Base-by-base conservation (phyloP, 257 asterid genomes). In the Mitragyna speciosa region DNA sequence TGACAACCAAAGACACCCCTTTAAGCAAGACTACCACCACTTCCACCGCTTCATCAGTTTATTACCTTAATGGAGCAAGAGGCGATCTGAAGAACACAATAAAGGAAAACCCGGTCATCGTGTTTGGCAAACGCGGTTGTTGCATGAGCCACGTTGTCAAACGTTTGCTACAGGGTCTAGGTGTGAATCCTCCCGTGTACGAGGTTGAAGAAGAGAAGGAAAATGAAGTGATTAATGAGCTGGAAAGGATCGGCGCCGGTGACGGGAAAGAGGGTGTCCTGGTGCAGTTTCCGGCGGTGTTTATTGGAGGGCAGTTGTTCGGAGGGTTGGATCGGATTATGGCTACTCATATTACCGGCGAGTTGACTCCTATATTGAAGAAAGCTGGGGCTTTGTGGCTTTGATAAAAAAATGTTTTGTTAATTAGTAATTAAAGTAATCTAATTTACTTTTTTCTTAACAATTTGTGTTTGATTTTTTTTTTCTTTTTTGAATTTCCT, bases 311-410 rank as follows among this genome's bases (percentile, higher is more conserved):
- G 5, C 80, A 81, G 76, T 86, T 91, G 89, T 89, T 92, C 43
- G 92, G 97, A n/a, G 97, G 95, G 12, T 74, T 92, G 87, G 97
- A 92, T 76, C 82, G 93, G 90, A 67, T 90, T 78, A 86, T 90
- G 80, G 87, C 89, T 33, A 75, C 89, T 66, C 97, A 92, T 82
- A 90, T 90, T 51, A 87, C 86, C 3, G 97, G 93, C 51, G 97
- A 92, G 84, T 86, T 92, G 84, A 86, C 88, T 78, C 91, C 95
- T 9, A 64, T 83, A 51, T 78, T 92, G 82, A 92, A 88, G 76
- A 78, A 86, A 72, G 97, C 89, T 76, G 93, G 95, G 39, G 97
- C 97, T 17, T 86, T 92, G 63, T 92, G 93, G 95, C 81, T 92
- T 36, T 92, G 82, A 89, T 31, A 64, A 36, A 16, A 43, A 19